Conservation (phyloP, 768 basidiomycete species). For the Pholiota molesta region DNA sequence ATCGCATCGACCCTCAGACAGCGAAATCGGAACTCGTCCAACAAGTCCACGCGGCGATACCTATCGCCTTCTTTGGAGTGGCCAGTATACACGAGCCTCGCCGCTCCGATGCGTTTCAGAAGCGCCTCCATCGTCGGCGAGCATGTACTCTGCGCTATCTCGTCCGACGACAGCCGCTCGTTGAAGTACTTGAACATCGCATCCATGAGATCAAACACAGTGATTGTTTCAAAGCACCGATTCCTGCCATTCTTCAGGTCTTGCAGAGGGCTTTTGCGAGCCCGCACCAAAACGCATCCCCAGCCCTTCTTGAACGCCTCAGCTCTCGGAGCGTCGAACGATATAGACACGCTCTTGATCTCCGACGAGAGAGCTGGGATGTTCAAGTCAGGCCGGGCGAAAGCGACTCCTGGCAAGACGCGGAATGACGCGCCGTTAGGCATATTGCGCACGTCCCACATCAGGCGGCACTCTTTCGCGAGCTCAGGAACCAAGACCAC, state of each 20-base stretch:
- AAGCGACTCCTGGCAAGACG: not conserved
- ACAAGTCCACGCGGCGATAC: not conserved
- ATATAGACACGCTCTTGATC: not conserved
- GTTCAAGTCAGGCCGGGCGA: not conserved
- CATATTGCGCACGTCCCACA: not conserved
- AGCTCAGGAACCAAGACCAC: not conserved
- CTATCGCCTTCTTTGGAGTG: not conserved
- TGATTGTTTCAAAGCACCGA: not conserved
- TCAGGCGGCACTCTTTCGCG: not conserved
- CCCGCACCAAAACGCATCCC: not conserved
- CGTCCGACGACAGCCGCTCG: not conserved
- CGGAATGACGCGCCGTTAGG: not conserved
- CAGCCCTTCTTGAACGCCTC: not conserved
- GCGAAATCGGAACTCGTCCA: not conserved
- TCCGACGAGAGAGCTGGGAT: not conserved
- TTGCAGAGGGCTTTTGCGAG: not conserved
- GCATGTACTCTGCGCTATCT: not conserved
- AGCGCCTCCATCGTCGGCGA: not conserved
- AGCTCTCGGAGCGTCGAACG: not conserved
- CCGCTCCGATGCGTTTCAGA: not conserved
- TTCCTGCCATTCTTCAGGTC: not conserved
- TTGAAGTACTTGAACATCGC: conserved; percentile 1
- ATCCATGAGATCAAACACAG: not conserved
- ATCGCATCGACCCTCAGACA: not conserved
- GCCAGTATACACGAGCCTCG: not conserved